Percentiles rank a stretch among this genome's conserved stretches.
Conservation (phyloP, 106 monocot genomes). For the Dendrobium catenatum region DNA sequence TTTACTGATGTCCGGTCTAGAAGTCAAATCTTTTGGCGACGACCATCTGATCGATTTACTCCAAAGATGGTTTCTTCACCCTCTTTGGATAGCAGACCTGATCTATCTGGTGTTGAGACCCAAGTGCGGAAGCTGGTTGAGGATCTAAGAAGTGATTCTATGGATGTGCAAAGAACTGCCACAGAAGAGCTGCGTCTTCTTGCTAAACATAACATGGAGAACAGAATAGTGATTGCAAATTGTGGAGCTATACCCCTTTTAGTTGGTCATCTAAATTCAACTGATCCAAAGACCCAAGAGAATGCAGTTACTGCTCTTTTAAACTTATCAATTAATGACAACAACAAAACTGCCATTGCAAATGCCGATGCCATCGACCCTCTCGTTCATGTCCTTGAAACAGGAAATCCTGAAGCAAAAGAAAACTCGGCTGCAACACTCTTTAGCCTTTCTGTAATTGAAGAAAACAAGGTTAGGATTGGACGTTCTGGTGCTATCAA, state of each 20-base stretch:
- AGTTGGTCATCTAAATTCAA: slow-evolving; percentile 61
- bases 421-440: slow-evolving; percentile 93
- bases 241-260: slow-evolving; percentile 62
- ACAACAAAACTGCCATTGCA: slow-evolving; percentile 74
- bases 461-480: slow-evolving; percentile 81
- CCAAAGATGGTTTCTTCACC: slow-evolving; percentile 53
- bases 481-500: slow-evolving; percentile 80
- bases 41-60: slow-evolving; percentile 45
- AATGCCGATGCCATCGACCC: slow-evolving; percentile 83
- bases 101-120: slow-evolving; percentile 46
- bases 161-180: slow-evolving; percentile 53
- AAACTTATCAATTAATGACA: slow-evolving; percentile 93
- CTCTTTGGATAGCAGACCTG: slow-evolving; percentile 44
- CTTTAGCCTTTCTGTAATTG: slow-evolving; percentile 86
- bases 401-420: slow-evolving; percentile 82
- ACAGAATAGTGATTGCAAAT: slow-evolving; percentile 69
- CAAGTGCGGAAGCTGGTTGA: slow-evolving; percentile 52
- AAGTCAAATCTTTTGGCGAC: slow-evolving; percentile 43
- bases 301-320: slow-evolving; percentile 84
- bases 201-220: slow-evolving; percentile 78
- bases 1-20: slow-evolving; percentile 35
- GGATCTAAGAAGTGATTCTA: slow-evolving; percentile 60
- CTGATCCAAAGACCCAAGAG: slow-evolving; percentile 64
- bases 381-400: slow-evolving; percentile 75
- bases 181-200: slow-evolving; percentile 60